Conservation (phyloP, 805 yeast species). For the Candida quercuum region DNA sequence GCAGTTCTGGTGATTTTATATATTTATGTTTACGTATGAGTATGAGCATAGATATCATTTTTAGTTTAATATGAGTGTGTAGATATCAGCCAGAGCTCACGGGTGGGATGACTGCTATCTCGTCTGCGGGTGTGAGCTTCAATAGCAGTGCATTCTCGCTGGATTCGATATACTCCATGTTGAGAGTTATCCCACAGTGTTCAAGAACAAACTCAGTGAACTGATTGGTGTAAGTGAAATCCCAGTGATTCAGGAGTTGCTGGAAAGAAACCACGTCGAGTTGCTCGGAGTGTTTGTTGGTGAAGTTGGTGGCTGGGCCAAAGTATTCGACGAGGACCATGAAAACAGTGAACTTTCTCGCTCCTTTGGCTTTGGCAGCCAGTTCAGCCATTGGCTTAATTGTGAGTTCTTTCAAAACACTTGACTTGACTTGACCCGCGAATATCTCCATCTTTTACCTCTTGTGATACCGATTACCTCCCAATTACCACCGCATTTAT, state of each 20-base stretch:
- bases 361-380: too few species aligned
- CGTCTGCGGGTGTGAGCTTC: conserved; percentile 5
- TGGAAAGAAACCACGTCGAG: background rate
- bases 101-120: conserved; percentile 18
- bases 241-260: conserved; percentile 2
- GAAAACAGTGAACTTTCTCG: too few species aligned
- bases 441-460: too few species aligned
- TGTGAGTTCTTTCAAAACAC: too few species aligned
- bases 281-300: conserved; percentile 1
- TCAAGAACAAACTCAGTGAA: conserved; percentile 6
- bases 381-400: too few species aligned
- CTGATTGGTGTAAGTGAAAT: background rate
- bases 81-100: conserved; percentile 14
- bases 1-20: conserved; percentile 10
- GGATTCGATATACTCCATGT: conserved; percentile 14
- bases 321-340: conserved; percentile 13
- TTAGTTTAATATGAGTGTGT: background rate
- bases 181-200: conserved; percentile 14
- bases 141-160: background rate
- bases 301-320: conserved; percentile 15
- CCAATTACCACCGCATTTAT: too few species aligned
- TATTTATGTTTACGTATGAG: too few species aligned
- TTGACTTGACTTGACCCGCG: too few species aligned
- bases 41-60: too few species aligned
- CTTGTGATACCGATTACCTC: too few species aligned